Conservation (phyloP, 495 filamentous ascomycete species). For the Usnea hakonensis region DNA sequence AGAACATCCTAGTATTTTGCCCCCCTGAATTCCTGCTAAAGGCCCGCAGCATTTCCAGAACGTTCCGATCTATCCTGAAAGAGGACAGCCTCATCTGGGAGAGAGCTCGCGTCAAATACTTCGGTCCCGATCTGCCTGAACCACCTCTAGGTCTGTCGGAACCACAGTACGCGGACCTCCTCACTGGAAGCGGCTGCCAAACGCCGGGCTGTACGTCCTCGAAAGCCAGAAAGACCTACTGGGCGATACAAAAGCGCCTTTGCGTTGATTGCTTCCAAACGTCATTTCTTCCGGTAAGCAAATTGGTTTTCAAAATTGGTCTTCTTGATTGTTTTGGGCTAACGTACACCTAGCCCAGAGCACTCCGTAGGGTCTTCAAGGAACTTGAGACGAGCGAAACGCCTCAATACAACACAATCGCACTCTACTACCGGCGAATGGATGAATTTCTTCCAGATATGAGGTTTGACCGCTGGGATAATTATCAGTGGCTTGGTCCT, state of each 20-base stretch:
- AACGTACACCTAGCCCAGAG: not conserved
- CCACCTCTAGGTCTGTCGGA: constrained; percentile 20
- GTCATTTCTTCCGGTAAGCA: constrained; percentile 16
- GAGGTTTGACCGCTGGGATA: constrained; percentile 20
- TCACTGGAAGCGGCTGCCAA: constrained; percentile 21
- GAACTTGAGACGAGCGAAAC: not conserved
- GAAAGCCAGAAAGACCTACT: constrained; percentile 20
- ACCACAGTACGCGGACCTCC: constrained; percentile 20
- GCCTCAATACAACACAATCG: not conserved
- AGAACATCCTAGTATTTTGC: constrained; percentile 15
- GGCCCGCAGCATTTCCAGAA: constrained; percentile 4
- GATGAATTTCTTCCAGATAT: constrained; percentile 12
- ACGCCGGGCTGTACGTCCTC: constrained; percentile 12
- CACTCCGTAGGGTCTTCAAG: not conserved
- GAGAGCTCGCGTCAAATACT: constrained; percentile 9
- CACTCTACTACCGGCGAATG: not conserved
- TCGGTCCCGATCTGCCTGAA: constrained; percentile 19
- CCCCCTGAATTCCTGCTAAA: constrained; percentile 15
- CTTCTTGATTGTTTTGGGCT: not conserved
- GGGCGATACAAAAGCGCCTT: constrained; percentile 21
- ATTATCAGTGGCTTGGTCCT: constrained; percentile 19
- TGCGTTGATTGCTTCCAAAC: constrained; percentile 17
- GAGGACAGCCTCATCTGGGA: constrained; percentile 12
- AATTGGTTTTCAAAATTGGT: not conserved
- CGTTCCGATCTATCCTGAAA: constrained; percentile 5